Evolutionary conservation across 2,329 filamentous ascomycete genomes (phyloP).

Genomic region (Sporothrix dimorphospora): DNA sequence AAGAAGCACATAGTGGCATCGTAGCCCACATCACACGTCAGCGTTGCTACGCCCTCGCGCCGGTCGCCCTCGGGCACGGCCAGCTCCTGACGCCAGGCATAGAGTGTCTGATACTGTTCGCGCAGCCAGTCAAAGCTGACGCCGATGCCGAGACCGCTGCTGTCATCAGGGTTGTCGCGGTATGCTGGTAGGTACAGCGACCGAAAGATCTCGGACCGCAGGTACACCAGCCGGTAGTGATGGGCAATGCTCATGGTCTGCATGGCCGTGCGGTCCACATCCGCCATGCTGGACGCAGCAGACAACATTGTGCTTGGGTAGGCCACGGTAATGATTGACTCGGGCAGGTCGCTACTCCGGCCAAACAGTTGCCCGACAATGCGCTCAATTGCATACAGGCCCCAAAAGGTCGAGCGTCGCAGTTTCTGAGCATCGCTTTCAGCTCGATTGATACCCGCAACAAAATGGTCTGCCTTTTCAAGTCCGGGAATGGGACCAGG

Average conservation of each 20-base stretch:
- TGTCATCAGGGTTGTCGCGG: neutral
- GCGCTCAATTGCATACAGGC: constrained; percentile 43
- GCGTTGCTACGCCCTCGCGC: constrained; percentile 36
- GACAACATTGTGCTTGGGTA: constrained; percentile 36
- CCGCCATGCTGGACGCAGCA: neutral
- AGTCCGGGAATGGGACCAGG: neutral
- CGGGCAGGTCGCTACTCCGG: constrained; percentile 43
- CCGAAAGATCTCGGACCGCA: constrained; percentile 43
- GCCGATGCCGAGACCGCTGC: neutral
- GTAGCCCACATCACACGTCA: constrained; percentile 42
- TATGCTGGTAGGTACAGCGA: constrained; percentile 33
- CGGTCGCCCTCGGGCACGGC: constrained; percentile 26
- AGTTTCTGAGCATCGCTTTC: constrained; percentile 25
- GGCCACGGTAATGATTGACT: constrained; percentile 43
- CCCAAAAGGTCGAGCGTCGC: constrained; percentile 41
- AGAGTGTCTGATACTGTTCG: constrained; percentile 29
- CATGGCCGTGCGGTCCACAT: constrained; percentile 30
- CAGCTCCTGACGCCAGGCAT: constrained; percentile 31
- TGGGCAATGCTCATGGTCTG: constrained; percentile 39
- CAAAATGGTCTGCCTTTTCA: neutral
- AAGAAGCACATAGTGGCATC: constrained; percentile 41
- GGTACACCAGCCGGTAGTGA: constrained; percentile 43
- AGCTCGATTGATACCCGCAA: neutral
- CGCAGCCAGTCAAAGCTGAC: constrained; percentile 29
- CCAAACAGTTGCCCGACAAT: constrained; percentile 45